Percentiles rank a stretch among this genome's conserved stretches.
These are phyloP conservation scores for Amylostereum areolatum DNA, from an alignment of 1,284 basidiomycete species.

Conservation along the genomic window DNA sequence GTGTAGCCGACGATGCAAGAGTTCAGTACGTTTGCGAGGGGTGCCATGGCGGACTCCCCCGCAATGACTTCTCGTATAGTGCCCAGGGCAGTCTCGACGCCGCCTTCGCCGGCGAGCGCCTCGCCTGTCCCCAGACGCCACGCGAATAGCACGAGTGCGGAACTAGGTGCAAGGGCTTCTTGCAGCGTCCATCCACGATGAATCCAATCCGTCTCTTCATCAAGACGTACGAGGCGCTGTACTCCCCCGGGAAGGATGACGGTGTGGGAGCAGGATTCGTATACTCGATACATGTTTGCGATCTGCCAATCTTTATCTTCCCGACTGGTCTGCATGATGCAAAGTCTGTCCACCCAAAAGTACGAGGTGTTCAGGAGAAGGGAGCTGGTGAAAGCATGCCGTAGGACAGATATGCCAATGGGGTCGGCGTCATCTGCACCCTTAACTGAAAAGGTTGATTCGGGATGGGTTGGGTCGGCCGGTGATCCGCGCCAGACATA, in stretches of 20 bases:
- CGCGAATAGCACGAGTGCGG: too few species aligned
- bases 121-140: too few species aligned
- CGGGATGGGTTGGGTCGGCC: neutral
- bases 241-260: slow-evolving; percentile 9
- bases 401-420: neutral
- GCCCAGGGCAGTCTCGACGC: too few species aligned
- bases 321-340: slow-evolving; percentile 7
- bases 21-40: too few species aligned
- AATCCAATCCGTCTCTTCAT: slow-evolving; percentile 15
- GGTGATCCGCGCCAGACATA: slow-evolving; percentile 13
- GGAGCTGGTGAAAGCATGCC: slow-evolving; percentile 5
- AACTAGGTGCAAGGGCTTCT: slow-evolving; percentile 10
- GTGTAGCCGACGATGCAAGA: too few species aligned
- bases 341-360: slow-evolving; percentile 13
- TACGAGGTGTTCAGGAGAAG: neutral
- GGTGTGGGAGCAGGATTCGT: neutral
- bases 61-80: too few species aligned
- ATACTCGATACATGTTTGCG: slow-evolving; percentile 4
- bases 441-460: neutral
- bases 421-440: slow-evolving; percentile 1
- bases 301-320: slow-evolving; percentile 10
- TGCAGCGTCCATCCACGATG: slow-evolving; percentile 16
- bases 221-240: slow-evolving; percentile 10
- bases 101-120: too few species aligned
- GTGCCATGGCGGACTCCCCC: too few species aligned